Evolutionary conservation across 2,329 filamentous ascomycete species (phyloP).

Genomic region (Aureobasidium sp.): DNA sequence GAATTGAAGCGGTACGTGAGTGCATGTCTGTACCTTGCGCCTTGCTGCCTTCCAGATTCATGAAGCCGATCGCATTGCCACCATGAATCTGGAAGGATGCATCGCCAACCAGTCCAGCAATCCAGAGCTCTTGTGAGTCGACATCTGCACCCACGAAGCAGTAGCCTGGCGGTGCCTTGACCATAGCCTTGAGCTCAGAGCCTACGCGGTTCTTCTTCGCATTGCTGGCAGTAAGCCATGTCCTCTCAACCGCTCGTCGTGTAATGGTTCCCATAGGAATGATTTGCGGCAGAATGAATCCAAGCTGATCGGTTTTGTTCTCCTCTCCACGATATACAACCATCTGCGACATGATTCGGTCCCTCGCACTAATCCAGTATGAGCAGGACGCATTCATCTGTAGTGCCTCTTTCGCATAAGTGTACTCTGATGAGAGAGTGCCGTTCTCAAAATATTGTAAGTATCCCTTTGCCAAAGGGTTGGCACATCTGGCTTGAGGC

Average conservation of each 20-base stretch:
- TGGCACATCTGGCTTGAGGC: constrained; percentile 71
- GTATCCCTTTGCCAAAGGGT: constrained; percentile 86
- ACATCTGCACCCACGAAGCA: constrained; percentile 95
- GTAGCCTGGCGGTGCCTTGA: constrained; percentile 82
- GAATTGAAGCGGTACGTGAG: constrained; percentile 81
- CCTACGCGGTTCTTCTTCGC: constrained; percentile 94
- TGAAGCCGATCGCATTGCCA: constrained; percentile 95
- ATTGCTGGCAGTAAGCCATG: constrained; percentile 96
- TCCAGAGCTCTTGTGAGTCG: constrained; percentile 96
- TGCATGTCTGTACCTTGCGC: constrained; percentile 89
- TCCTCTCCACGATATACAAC: constrained; percentile 73
- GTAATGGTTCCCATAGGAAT: constrained; percentile 99
- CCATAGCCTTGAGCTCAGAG: constrained; percentile 95
- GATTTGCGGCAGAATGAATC: constrained; percentile 88
- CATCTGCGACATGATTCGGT: constrained; percentile 90
- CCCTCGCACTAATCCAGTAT: constrained; percentile 95
- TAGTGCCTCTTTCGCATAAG: constrained; percentile 86
- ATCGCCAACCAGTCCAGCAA: constrained; percentile 89
- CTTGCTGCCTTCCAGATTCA: constrained; percentile 96
- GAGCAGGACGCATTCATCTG: constrained; percentile 99
- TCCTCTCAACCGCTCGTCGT: constrained; percentile 88
- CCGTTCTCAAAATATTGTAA: constrained; percentile 85
- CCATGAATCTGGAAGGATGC: constrained; percentile 92
- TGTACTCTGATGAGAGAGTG: constrained; percentile 74
- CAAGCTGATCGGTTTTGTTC: constrained; percentile 33